Evolutionary conservation across 805 yeast species (phyloP).

Genomic region (Sugiyamaella boreocaroliniensis): DNA sequence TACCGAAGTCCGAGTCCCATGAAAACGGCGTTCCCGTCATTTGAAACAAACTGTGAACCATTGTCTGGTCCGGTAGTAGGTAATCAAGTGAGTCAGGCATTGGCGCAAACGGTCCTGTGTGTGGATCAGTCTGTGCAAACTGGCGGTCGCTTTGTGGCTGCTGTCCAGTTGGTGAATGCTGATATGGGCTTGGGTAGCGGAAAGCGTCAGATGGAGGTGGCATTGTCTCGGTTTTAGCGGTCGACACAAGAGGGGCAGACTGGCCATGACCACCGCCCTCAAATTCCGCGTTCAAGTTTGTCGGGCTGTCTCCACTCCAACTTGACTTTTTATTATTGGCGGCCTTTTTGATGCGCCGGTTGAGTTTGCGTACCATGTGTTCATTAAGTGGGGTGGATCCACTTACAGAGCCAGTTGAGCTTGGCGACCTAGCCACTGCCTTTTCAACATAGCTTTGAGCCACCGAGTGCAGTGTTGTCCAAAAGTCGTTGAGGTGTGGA

Average conservation of each 20-base stretch:
- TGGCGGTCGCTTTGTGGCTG: not conserved
- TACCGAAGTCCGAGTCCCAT: conserved; percentile 6
- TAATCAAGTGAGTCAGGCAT: not conserved
- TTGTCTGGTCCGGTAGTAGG: conserved; percentile 5
- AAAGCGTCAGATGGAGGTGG: not conserved
- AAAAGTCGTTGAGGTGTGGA: conserved; percentile 5
- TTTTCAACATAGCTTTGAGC: conserved; percentile 9
- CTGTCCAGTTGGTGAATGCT: not conserved
- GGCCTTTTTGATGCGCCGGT: not conserved
- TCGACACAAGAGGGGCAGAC: not conserved
- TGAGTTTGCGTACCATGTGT: not conserved
- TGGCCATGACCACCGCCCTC: too few relatives aligned
- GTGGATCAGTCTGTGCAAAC: not conserved
- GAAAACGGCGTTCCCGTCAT: conserved; percentile 9
- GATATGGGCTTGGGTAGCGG: not conserved
- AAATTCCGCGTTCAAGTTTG: not conserved
- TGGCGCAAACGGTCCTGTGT: not conserved
- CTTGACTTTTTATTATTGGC: not conserved
- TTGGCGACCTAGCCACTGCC: conserved; percentile 1
- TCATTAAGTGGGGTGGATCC: not conserved
- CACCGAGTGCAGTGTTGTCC: conserved; percentile 4
- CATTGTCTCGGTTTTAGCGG: not conserved
- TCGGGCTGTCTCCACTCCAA: not conserved
- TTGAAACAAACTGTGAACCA: conserved; percentile 13
- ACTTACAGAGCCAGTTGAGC: conserved; percentile 1